Conservation (phyloP, 78 protist genomes). For the Cavenderia fasciculata region DNA sequence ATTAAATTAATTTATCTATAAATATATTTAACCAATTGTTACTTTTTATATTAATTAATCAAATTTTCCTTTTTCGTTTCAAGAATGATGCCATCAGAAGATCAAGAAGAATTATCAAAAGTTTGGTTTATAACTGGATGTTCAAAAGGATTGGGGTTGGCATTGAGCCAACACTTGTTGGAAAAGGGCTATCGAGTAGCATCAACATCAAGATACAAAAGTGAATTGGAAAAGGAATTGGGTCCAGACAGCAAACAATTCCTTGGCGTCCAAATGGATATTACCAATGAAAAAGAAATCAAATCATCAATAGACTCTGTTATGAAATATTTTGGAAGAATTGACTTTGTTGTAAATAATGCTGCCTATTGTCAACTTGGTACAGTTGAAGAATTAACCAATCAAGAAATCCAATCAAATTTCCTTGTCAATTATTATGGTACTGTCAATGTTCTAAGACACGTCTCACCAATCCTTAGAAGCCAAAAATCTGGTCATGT, state of each 20-base stretch:
- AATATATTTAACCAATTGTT: too few species aligned
- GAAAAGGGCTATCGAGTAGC: conserved; percentile 29
- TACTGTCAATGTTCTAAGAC: background rate
- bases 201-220: background rate
- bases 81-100: too few species aligned
- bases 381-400: conserved; percentile 16
- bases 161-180: background rate
- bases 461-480: conserved; percentile 2
- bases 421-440: background rate
- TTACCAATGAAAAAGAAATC: background rate
- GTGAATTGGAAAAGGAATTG: background rate
- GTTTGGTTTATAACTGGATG: conserved; percentile 41
- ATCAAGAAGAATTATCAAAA: too few species aligned
- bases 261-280: background rate
- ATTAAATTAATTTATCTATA: too few species aligned
- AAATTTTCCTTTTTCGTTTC: too few species aligned
- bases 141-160: conserved; percentile 32
- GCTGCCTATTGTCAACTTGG: conserved; percentile 24
- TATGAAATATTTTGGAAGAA: conserved; percentile 19
- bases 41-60: too few species aligned
- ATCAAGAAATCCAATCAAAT: background rate
- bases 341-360: conserved; percentile 34
- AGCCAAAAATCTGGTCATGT: background rate
- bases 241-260: background rate
- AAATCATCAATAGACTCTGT: too few species aligned